phyloP scores from a whole-genome alignment of 495 filamentous ascomycete genomes.

The Collariella sp. region DNA sequence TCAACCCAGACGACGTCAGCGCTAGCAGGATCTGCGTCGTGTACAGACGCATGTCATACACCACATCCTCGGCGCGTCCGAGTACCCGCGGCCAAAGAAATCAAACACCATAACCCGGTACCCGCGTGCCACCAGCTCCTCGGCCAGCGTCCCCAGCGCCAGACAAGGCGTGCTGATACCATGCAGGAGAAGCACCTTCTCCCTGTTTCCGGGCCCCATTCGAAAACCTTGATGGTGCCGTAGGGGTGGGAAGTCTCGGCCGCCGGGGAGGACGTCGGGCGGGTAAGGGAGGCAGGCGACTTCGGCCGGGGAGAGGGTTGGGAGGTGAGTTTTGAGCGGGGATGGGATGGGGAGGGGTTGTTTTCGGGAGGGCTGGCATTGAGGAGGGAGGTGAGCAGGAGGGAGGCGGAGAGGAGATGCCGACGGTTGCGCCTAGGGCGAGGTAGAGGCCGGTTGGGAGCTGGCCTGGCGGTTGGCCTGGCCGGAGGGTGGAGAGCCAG shows the following conservation, averaged over 20 bases:
- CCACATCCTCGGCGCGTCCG: conserved; percentile 57
- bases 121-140: conserved; percentile 55
- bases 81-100: conserved; percentile 75
- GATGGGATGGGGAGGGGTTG: conserved; percentile 12
- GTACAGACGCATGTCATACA: conserved; percentile 64
- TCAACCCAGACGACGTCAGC: conserved; percentile 53
- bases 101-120: conserved; percentile 75
- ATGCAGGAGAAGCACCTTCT: conserved; percentile 68
- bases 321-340: conserved; percentile 19
- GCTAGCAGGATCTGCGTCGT: conserved; percentile 63
- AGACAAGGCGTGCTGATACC: conserved; percentile 73
- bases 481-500: conserved; percentile 5
- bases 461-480: background rate
- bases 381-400: conserved; percentile 9
- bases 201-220: conserved; percentile 70
- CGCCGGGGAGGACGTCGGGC: conserved; percentile 64
- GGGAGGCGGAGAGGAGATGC: conserved; percentile 5
- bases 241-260: conserved; percentile 63
- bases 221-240: conserved; percentile 65
- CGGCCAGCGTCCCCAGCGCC: conserved; percentile 53
- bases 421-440: conserved; percentile 14
- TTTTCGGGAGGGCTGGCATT: background rate
- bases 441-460: conserved; percentile 11
- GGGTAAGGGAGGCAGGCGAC: conserved; percentile 51
- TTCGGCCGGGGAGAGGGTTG: conserved; percentile 14